Evolutionary conservation across 352 stramenopile species (phyloP).

Genomic region (Pythium periplocum): DNA sequence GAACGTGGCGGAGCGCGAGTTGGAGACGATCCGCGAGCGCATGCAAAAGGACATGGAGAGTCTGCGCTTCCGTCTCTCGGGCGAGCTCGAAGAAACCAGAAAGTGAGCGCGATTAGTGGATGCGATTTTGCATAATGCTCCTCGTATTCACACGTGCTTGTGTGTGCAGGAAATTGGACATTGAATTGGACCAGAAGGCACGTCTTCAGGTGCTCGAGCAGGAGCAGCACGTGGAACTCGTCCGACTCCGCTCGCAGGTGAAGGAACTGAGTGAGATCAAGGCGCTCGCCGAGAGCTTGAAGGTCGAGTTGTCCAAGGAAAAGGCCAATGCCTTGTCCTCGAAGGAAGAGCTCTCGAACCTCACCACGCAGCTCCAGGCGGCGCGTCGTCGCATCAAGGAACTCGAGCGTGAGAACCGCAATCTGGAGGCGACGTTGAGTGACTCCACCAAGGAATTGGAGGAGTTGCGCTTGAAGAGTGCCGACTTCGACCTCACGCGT

Average conservation of each 20-base stretch:
- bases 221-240: conserved; percentile 71
- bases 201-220: conserved; percentile 72
- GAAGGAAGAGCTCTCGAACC: conserved; percentile 70
- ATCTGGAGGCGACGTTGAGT: conserved; percentile 34
- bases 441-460: conserved; percentile 63
- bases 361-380: conserved; percentile 62
- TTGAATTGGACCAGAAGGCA: conserved; percentile 69
- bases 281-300: conserved; percentile 40
- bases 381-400: conserved; percentile 65
- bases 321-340: conserved; percentile 55
- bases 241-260: conserved; percentile 68
- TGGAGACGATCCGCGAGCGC: conserved; percentile 74
- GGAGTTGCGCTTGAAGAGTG: conserved; percentile 67
- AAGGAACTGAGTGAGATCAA: conserved; percentile 64
- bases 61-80: conserved; percentile 44
- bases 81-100: conserved; percentile 74
- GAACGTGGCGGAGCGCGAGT: conserved; percentile 60
- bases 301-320: conserved; percentile 49
- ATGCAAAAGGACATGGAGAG: conserved; percentile 78
- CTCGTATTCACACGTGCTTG: background rate
- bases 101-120: conserved; percentile 24
- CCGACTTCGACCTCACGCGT: conserved; percentile 63
- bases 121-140: conserved; percentile 1
- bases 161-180: conserved; percentile 50
- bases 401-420: conserved; percentile 63